These are phyloP conservation scores for Chaetoceros tenuissimus DNA, from an alignment of 108 stramenopile species.

Conservation along the genomic window DNA sequence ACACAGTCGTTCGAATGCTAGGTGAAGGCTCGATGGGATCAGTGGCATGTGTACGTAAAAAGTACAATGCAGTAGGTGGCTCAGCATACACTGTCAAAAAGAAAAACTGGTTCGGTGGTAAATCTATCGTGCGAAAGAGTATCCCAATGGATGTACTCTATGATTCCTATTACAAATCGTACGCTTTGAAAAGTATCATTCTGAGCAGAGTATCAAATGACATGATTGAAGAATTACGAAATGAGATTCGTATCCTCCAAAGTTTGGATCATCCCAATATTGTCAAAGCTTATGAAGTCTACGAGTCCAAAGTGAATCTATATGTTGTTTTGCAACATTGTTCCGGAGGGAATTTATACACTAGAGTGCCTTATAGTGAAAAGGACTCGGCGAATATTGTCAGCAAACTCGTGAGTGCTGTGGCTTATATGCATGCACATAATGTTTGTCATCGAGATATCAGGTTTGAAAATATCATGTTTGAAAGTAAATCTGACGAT, in stretches of 20 bases:
- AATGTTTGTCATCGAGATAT: conserved; percentile 93
- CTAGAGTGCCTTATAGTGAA: conserved; percentile 57
- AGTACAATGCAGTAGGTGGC: conserved; percentile 29
- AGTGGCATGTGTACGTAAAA: conserved; percentile 38
- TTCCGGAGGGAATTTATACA: conserved; percentile 65
- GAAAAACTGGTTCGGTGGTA: background rate
- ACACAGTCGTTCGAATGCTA: conserved; percentile 34
- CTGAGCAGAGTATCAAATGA: conserved; percentile 42
- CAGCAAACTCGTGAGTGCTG: conserved; percentile 46
- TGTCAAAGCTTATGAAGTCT: conserved; percentile 83
- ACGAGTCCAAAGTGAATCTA: conserved; percentile 50
- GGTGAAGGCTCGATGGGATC: conserved; percentile 54
- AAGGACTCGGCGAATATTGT: conserved; percentile 50
- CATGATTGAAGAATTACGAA: conserved; percentile 75
- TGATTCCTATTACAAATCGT: conserved; percentile 22
- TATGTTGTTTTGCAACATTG: conserved; percentile 79
- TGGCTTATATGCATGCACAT: conserved; percentile 85
- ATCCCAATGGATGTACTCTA: background rate
- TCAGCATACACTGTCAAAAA: conserved; percentile 14
- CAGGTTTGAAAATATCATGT: conserved; percentile 85
- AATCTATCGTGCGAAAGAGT: background rate
- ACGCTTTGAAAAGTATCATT: conserved; percentile 61
- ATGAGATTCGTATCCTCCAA: conserved; percentile 85
- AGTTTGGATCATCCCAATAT: conserved; percentile 88
- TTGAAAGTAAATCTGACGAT: conserved; percentile 36